Evolutionary conservation across 2,329 filamentous ascomycete genomes (phyloP).

Genomic region (Didymella pomorum): DNA sequence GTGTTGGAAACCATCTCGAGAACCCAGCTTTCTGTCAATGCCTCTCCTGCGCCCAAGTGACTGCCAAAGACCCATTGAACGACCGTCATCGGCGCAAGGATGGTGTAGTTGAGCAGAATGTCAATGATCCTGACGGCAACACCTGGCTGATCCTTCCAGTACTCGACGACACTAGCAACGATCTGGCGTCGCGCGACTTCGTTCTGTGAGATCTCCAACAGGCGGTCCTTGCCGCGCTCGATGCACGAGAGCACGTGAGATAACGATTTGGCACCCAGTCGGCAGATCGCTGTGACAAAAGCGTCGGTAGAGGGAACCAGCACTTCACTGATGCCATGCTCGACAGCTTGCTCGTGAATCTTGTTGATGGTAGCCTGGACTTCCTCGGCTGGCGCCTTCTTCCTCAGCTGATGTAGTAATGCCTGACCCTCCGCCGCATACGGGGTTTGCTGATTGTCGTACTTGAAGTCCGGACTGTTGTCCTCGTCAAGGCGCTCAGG

Average conservation of each 20-base stretch:
- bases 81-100: conserved; percentile 84
- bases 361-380: conserved; percentile 81
- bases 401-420: conserved; percentile 78
- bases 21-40: conserved; percentile 76
- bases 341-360: conserved; percentile 80
- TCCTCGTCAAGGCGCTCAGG: conserved; percentile 90
- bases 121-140: conserved; percentile 92
- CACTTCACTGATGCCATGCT: conserved; percentile 73
- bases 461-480: conserved; percentile 94
- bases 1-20: conserved; percentile 93
- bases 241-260: conserved; percentile 96
- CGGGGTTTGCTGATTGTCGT: conserved; percentile 76
- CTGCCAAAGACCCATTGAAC: conserved; percentile 88
- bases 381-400: conserved; percentile 85
- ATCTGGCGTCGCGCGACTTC: conserved; percentile 84
- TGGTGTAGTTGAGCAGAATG: conserved; percentile 96
- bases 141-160: conserved; percentile 93
- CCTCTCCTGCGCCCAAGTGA: conserved; percentile 68
- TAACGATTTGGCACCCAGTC: conserved; percentile 91
- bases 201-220: conserved; percentile 78
- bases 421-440: conserved; percentile 87
- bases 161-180: conserved; percentile 86
- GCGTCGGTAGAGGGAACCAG: conserved; percentile 89
- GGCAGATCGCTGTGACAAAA: conserved; percentile 92
- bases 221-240: conserved; percentile 88